These are phyloP conservation scores for Annulohypoxylon nitens DNA, from an alignment of 495 filamentous ascomycete genomes.

Conservation along the genomic window DNA sequence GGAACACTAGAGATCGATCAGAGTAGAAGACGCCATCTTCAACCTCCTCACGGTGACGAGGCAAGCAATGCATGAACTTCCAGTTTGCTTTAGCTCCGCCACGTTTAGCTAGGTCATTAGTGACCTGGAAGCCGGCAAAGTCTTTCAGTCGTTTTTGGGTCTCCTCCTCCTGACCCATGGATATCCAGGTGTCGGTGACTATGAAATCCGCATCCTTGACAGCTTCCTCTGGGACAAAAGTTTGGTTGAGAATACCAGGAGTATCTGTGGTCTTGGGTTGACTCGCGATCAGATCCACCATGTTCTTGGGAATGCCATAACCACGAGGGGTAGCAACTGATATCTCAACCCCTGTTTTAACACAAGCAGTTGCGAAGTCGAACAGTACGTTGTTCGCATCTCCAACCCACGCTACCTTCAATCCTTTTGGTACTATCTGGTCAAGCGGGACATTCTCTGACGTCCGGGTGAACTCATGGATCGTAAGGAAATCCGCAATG, in stretches of 20 bases:
- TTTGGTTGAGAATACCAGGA: conserved; percentile 79
- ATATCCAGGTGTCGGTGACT: conserved; percentile 97
- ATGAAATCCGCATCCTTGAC: conserved; percentile 89
- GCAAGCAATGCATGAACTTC: conserved; percentile 99
- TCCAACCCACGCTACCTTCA: conserved; percentile 95
- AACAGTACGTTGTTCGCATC: conserved; percentile 98
- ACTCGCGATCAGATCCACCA: conserved; percentile 75
- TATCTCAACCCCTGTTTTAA: conserved; percentile 88
- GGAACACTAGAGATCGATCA: conserved; percentile 83
- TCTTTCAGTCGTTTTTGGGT: conserved; percentile 77
- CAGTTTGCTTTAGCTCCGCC: conserved; percentile 90
- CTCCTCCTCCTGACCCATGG: conserved; percentile 96
- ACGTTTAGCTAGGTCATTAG: conserved; percentile 79
- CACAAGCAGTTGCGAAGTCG: conserved; percentile 86
- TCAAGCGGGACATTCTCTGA: conserved; percentile 47
- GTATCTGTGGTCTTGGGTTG: conserved; percentile 67
- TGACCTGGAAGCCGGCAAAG: conserved; percentile 93
- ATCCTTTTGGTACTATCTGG: conserved; percentile 76
- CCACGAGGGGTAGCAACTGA: conserved; percentile 86
- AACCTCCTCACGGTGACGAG: conserved; percentile 94
- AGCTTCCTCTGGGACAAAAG: conserved; percentile 85
- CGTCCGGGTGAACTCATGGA: conserved; percentile 75
- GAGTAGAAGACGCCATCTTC: conserved; percentile 94
- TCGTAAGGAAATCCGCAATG: conserved; percentile 91
- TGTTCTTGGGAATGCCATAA: conserved; percentile 79